A percentile compares a stretch with the other conserved stretches of the same genome.
These are phyloP conservation scores for Drechslerella dactyloides DNA, from an alignment of 2,329 filamentous ascomycete genomes.

Conservation along the genomic window DNA sequence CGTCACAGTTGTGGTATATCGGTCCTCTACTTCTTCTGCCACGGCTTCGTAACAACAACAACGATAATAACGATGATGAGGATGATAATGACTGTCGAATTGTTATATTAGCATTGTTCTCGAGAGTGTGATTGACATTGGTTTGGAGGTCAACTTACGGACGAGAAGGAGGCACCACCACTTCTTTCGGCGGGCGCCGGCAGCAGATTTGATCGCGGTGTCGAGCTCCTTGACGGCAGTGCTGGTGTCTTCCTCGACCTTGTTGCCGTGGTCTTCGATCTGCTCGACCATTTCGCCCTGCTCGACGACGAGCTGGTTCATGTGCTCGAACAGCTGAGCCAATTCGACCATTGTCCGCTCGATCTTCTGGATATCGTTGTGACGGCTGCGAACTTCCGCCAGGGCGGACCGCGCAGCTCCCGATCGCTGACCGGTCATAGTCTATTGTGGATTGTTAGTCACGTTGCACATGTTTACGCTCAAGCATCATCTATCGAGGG, in stretches of 20 bases:
- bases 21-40: conserved; percentile 50
- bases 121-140: not conserved
- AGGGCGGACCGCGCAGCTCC: conserved; percentile 82
- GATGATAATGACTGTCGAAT: conserved; percentile 52
- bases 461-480: conserved; percentile 10
- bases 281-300: conserved; percentile 80
- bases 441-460: conserved; percentile 16
- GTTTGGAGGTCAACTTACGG: conserved; percentile 27
- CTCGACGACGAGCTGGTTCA: conserved; percentile 83
- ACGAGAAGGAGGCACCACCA: conserved; percentile 62
- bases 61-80: conserved; percentile 51
- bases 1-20: conserved; percentile 12
- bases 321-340: conserved; percentile 84
- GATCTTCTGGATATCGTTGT: conserved; percentile 88
- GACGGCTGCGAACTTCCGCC: conserved; percentile 79
- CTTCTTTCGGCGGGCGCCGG: conserved; percentile 75
- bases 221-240: conserved; percentile 76
- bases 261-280: conserved; percentile 86
- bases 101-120: conserved; percentile 8
- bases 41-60: conserved; percentile 50
- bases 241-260: conserved; percentile 81
- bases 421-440: conserved; percentile 65
- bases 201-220: conserved; percentile 71
- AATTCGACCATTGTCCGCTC: conserved; percentile 88
- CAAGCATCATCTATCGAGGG: not conserved